Evolutionary conservation across 345 rosid species (phyloP).

Genomic region (Gynandropsis gynandra): DNA sequence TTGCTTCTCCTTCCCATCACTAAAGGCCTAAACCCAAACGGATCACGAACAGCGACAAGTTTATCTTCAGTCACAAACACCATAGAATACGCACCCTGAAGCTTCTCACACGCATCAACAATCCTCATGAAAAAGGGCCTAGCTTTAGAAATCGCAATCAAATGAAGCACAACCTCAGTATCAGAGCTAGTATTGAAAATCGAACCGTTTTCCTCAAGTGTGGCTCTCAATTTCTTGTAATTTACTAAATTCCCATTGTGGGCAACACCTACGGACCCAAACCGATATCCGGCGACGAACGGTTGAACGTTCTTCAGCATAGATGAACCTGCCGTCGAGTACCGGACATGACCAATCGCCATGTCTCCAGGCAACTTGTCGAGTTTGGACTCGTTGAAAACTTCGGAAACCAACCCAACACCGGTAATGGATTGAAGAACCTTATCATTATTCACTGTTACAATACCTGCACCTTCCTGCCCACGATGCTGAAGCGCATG

Average conservation of each 20-base stretch:
- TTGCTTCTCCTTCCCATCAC: constrained; percentile 91
- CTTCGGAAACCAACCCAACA: constrained; percentile 86
- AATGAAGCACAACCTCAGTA: constrained; percentile 86
- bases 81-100: constrained; percentile 81
- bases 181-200: constrained; percentile 84
- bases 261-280: constrained; percentile 80
- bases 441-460: constrained; percentile 50
- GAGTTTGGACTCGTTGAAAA: constrained; percentile 69
- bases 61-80: constrained; percentile 80
- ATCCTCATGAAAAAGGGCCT: constrained; percentile 75
- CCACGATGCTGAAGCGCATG: constrained; percentile 91
- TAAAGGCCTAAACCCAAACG: constrained; percentile 73
- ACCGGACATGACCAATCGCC: constrained; percentile 82
- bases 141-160: constrained; percentile 74
- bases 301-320: constrained; percentile 92
- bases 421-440: constrained; percentile 74
- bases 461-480: constrained; percentile 93
- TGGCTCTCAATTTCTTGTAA: constrained; percentile 46
- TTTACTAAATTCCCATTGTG: constrained; percentile 80
- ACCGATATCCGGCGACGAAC: constrained; percentile 72
- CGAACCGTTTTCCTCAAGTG: constrained; percentile 66
- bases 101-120: constrained; percentile 78
- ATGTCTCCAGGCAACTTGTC: constrained; percentile 68
- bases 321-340: constrained; percentile 76
- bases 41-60: constrained; percentile 81